Conservation (phyloP, 148 eudicot genomes). For the Nyssa sinensis region DNA sequence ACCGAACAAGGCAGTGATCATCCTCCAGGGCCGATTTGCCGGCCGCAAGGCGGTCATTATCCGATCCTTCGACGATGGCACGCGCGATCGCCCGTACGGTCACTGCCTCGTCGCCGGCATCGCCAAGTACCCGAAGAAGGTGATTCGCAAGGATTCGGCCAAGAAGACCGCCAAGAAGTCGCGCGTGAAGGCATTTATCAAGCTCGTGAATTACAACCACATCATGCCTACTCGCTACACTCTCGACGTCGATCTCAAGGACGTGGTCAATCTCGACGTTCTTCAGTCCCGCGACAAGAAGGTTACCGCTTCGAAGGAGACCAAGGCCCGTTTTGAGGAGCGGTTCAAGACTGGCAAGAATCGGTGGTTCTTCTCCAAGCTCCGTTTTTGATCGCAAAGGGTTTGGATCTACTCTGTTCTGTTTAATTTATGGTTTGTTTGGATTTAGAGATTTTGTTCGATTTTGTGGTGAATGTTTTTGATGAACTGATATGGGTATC, state of each 20-base stretch:
- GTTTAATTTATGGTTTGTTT: not conserved
- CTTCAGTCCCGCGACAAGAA: constrained; percentile 38
- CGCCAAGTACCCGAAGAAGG: constrained; percentile 41
- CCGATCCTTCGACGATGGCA: constrained; percentile 31
- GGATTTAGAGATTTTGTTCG: not conserved
- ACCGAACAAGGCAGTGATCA: constrained; percentile 37
- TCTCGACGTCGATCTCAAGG: constrained; percentile 40
- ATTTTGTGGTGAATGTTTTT: not conserved
- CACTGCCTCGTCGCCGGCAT: constrained; percentile 49
- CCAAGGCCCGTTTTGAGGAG: constrained; percentile 35
- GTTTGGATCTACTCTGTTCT: not conserved
- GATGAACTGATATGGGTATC: not conserved
- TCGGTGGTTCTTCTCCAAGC: constrained; percentile 47
- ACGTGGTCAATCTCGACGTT: constrained; percentile 20
- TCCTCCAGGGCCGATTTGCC: constrained; percentile 36
- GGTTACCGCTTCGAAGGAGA: constrained; percentile 37
- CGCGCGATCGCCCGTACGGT: constrained; percentile 37
- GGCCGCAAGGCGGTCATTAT: constrained; percentile 38
- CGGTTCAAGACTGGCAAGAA: constrained; percentile 44
- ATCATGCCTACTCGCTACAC: constrained; percentile 45
- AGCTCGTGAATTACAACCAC: constrained; percentile 40
- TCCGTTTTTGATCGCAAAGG: constrained; percentile 15
- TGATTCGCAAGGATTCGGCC: constrained; percentile 39
- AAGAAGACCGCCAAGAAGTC: constrained; percentile 44
- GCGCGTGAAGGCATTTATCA: constrained; percentile 34